phyloP scores from a whole-genome alignment of 2,329 filamentous ascomycete species.

The Alternaria novae-zelandiae region DNA sequence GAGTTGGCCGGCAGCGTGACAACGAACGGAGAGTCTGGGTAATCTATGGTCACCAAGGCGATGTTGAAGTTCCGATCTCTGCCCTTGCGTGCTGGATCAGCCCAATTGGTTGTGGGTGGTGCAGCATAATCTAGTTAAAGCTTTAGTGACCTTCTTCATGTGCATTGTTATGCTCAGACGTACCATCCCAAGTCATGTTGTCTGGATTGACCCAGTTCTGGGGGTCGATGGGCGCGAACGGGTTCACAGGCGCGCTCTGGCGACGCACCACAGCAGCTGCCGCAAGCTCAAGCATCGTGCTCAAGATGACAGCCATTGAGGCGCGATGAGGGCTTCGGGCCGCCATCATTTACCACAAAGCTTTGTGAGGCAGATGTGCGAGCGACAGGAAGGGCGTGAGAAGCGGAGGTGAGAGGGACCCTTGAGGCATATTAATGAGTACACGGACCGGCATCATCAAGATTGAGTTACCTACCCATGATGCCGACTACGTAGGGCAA shows the following conservation, averaged over 20 bases:
- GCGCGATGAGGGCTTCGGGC: not conserved
- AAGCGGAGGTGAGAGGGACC: not conserved
- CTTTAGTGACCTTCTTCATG: slow-evolving; percentile 51
- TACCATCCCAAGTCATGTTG: slow-evolving; percentile 54
- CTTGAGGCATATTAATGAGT: not conserved
- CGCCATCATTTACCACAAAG: not conserved
- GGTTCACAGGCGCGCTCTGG: slow-evolving; percentile 37
- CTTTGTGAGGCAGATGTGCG: not conserved
- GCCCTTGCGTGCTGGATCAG: slow-evolving; percentile 53
- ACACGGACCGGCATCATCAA: not conserved
- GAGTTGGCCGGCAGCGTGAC: slow-evolving; percentile 56
- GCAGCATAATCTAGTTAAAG: slow-evolving; percentile 47
- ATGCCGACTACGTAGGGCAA: not conserved
- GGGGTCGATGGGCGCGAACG: slow-evolving; percentile 59
- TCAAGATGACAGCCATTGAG: slow-evolving; percentile 21
- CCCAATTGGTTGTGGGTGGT: slow-evolving; percentile 59
- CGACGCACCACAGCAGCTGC: slow-evolving; percentile 23
- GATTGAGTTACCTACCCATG: not conserved
- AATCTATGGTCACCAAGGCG: slow-evolving; percentile 61
- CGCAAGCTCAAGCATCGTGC: slow-evolving; percentile 22
- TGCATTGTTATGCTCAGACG: slow-evolving; percentile 52
- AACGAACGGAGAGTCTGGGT: slow-evolving; percentile 57
- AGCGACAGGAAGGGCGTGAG: not conserved
- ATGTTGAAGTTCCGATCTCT: slow-evolving; percentile 62
- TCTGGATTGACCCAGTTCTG: slow-evolving; percentile 62